Base-by-base conservation (phyloP, 2,329 filamentous ascomycete species). In the Cytospora schulzeri region DNA sequence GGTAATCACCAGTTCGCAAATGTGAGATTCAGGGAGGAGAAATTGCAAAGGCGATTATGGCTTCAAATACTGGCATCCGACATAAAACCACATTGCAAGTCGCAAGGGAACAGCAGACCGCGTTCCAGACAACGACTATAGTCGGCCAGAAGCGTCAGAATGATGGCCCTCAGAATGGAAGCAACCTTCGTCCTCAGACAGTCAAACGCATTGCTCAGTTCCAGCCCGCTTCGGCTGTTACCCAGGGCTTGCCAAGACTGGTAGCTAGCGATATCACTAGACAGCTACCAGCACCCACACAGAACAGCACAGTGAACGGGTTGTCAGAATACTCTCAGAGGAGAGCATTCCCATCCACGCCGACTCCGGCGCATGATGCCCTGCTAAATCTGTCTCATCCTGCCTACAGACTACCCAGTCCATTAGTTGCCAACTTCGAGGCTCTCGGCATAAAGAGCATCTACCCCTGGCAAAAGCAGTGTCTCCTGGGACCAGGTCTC, bases 401-500 rank as follows among this genome's bases (percentile, higher is more conserved):
- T 1, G 78, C 77, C 48, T 93, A 92, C 76, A 84, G 79, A 11
- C 78, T 93, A 17, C 87, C 89, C 3, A 68, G 76, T 0, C 75
- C 79, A 28, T 77, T 93, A 48, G 84, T 91, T 3, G 75, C 80
- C 22, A 93, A 92, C 70, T 84, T 93, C 71, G 81, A 80, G 56
- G 76, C 79, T 0, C 78, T 91, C 48, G 90, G 90, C n/a, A 89
- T 93, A 63, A 83, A 80, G 50, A 84, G 83, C 68, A 93, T 93
- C 65, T 93, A 93, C 70, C 88, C 89, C 2, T 93, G 91, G 91
- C 91, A 93, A 75, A 89, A 89, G 58, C 86, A 88, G 64, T 93
- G 91, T 71, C 80, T 93, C 9, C 79, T 89, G 60, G 86, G 87
- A 0, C 86, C 85, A 4, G 88, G 89, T 0, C 79, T 92, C 22